Conservation (phyloP, 2,329 filamentous ascomycete genomes). For the Neurospora crassa region DNA sequence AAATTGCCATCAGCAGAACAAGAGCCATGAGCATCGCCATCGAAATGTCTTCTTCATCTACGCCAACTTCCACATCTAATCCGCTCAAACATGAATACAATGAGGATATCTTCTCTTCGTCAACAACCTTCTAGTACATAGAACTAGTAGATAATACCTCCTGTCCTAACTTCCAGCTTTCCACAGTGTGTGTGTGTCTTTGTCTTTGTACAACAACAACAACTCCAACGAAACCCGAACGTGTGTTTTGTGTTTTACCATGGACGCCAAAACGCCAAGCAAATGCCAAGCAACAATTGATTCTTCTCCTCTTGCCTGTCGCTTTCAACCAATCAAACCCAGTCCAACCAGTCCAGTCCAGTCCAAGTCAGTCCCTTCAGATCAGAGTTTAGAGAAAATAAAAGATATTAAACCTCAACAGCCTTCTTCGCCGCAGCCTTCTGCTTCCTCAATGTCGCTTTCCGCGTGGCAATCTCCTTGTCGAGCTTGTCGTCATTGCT, state of each 20-base stretch:
- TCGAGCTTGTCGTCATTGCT: slow-evolving; percentile 44
- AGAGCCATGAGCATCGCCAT: background rate
- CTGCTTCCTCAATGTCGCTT: slow-evolving; percentile 48
- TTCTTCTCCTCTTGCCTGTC: background rate
- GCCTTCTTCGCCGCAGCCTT: slow-evolving; percentile 43
- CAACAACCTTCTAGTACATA: background rate
- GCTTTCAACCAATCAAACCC: background rate
- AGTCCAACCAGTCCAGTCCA: background rate
- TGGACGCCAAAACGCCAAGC: slow-evolving; percentile 18
- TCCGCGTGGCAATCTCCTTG: slow-evolving; percentile 50
- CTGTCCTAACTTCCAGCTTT: background rate
- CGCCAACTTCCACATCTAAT: background rate
- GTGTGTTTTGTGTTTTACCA: slow-evolving; percentile 9
- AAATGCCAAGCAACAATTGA: slow-evolving; percentile 3
- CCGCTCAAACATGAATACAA: background rate
- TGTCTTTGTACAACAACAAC: background rate
- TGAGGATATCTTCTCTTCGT: background rate
- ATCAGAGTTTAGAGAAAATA: background rate
- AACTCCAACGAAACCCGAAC: background rate
- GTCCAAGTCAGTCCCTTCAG: background rate
- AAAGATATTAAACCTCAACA: slow-evolving; percentile 11
- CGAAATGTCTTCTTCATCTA: background rate
- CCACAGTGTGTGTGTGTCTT: background rate
- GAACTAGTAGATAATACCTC: background rate
- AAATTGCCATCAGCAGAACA: background rate